phyloP scores from a whole-genome alignment of 768 basidiomycete species.

The Terana coerulea region DNA sequence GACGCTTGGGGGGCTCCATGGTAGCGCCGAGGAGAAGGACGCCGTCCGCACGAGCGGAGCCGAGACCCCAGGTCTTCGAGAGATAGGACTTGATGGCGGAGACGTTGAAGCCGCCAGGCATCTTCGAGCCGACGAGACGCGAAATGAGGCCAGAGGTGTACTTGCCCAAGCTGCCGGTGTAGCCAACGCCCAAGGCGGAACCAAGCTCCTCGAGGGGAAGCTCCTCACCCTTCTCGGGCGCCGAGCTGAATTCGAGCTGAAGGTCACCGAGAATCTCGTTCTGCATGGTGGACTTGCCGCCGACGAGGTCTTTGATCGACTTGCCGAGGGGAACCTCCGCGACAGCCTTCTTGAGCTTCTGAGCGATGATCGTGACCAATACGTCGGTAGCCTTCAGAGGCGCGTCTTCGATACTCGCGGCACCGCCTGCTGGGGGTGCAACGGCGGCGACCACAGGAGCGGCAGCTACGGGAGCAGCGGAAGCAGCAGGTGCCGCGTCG shows the following conservation, averaged over 20 bases:
- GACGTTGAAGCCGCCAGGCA: constrained; percentile 98
- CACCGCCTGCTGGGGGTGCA: constrained; percentile 55
- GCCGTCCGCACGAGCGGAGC: constrained; percentile 81
- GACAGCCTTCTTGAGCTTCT: constrained; percentile 96
- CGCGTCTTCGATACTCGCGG: constrained; percentile 77
- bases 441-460: constrained; percentile 36
- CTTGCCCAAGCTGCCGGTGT: constrained; percentile 87
- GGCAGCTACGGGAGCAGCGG: constrained; percentile 39
- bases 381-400: constrained; percentile 92
- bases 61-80: constrained; percentile 94
- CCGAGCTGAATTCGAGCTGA: constrained; percentile 90
- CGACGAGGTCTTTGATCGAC: constrained; percentile 97
- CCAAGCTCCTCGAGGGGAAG: constrained; percentile 95
- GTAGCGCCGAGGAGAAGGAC: constrained; percentile 90
- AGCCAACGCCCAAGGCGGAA: constrained; percentile 74
- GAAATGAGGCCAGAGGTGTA: constrained; percentile 89
- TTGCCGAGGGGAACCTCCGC: constrained; percentile 88
- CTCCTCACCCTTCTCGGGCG: constrained; percentile 98
- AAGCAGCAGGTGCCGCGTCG: constrained; percentile 30
- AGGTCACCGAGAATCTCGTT: constrained; percentile 98
- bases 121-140: constrained; percentile 90
- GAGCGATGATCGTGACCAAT: constrained; percentile 84
- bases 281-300: constrained; percentile 97
- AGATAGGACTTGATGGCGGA: constrained; percentile 88
- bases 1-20: constrained; percentile 90